Evolutionary conservation across 768 basidiomycete genomes (phyloP).

Genomic region (Saitozyma podzolica): DNA sequence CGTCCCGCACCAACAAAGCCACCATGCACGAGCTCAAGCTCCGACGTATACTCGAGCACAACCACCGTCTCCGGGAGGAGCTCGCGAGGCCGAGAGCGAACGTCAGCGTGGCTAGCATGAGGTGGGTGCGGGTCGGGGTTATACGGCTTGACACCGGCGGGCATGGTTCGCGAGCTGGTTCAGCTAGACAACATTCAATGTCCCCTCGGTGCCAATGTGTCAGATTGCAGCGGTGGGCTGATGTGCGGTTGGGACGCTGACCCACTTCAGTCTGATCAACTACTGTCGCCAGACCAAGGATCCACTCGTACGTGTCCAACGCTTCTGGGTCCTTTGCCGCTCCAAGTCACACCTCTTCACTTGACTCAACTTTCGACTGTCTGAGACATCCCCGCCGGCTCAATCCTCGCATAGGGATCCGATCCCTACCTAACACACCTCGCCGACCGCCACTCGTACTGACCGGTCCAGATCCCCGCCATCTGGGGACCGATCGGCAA

Average conservation of each 20-base stretch:
- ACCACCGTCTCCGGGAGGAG: constrained; percentile 87
- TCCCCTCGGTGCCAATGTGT: background rate
- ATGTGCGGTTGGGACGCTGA: background rate
- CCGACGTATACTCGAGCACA: constrained; percentile 87
- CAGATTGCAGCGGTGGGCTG: background rate
- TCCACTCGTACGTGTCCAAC: constrained; percentile 43
- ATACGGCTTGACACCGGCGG: too few relatives aligned
- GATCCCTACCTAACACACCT: too few relatives aligned
- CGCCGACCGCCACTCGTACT: constrained; percentile 1
- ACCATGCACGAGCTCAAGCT: constrained; percentile 98
- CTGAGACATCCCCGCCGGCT: too few relatives aligned
- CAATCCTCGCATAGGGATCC: too few relatives aligned
- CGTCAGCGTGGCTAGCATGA: constrained; percentile 88
- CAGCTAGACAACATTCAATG: too few relatives aligned
- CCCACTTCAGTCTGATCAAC: constrained; percentile 71
- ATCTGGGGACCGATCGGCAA: constrained; percentile 97
- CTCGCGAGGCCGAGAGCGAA: constrained; percentile 79
- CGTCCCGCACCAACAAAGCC: constrained; percentile 60
- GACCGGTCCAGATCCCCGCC: constrained; percentile 71
- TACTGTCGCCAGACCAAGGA: constrained; percentile 95
- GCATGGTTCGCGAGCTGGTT: too few relatives aligned
- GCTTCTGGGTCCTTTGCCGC: background rate
- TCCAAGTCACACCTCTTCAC: too few relatives aligned
- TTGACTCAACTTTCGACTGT: too few relatives aligned
- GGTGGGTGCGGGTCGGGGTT: constrained; percentile 58